Evolutionary conservation across 257 asterid species (phyloP).

Genomic region (Jacaranda copaia): DNA sequence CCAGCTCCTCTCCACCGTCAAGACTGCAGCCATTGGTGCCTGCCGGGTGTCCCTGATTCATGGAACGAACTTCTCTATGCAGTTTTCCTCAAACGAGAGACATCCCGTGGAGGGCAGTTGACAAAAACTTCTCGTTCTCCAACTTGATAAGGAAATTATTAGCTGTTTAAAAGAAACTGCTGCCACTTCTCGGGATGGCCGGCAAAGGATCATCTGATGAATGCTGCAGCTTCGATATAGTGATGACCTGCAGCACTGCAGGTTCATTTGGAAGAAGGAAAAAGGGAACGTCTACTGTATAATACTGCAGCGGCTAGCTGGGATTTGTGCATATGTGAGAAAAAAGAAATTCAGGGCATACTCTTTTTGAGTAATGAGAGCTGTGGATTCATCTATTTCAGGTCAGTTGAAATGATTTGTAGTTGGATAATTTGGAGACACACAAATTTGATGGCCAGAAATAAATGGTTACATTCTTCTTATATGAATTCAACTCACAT

Average conservation of each 20-base stretch:
- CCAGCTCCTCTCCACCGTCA: slow-evolving; percentile 70
- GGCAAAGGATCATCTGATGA: neutral
- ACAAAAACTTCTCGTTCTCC: neutral
- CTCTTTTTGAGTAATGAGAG: neutral
- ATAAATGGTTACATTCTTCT: no score
- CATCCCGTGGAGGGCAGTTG: slow-evolving; percentile 1
- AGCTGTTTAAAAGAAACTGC: no score
- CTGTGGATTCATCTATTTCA: neutral
- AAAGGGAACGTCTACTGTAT: no score
- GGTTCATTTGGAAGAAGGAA: no score
- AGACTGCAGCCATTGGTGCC: slow-evolving; percentile 99
- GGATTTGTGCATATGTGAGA: neutral
- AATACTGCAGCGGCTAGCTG: neutral
- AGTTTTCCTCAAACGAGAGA: slow-evolving; percentile 54
- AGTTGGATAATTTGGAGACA: neutral
- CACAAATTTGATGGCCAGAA: no score
- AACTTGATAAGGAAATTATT: no score
- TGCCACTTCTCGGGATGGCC: neutral
- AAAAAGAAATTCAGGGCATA: neutral
- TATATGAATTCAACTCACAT: no score
- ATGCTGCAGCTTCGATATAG: neutral
- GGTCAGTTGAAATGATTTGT: neutral
- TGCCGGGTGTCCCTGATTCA: slow-evolving; percentile 92
- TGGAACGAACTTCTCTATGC: slow-evolving; percentile 95
- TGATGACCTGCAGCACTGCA: no score